These are phyloP conservation scores for Boeremia exigua DNA, from an alignment of 2,329 filamentous ascomycete species.

Conservation along the genomic window DNA sequence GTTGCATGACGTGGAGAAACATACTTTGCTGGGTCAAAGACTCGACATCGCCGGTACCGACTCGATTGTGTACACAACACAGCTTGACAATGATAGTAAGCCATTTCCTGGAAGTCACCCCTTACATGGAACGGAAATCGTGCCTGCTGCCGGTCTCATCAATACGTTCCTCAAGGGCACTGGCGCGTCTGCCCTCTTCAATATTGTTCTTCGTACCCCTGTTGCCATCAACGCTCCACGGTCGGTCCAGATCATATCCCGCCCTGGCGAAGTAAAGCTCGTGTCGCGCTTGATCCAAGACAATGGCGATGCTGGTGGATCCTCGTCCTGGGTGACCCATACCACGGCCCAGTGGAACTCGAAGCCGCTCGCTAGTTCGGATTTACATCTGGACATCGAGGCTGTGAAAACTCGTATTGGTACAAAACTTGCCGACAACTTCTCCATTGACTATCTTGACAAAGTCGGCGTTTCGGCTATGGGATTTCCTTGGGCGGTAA, in stretches of 20 bases:
- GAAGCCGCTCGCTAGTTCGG: background rate
- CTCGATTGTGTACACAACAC: conserved; percentile 40
- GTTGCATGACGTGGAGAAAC: conserved; percentile 39
- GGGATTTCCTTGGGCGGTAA: conserved; percentile 51
- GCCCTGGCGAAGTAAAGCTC: conserved; percentile 4
- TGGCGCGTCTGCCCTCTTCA: conserved; percentile 28
- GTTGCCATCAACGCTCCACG: conserved; percentile 42
- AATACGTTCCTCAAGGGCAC: conserved; percentile 50
- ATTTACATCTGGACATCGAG: conserved; percentile 29
- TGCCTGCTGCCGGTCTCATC: conserved; percentile 50
- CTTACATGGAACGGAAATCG: conserved; percentile 51
- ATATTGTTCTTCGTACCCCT: conserved; percentile 46
- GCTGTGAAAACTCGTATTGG: conserved; percentile 35
- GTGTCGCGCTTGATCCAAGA: conserved; percentile 12
- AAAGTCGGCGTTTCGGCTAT: conserved; percentile 51
- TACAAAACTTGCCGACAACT: conserved; percentile 33
- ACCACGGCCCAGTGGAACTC: conserved; percentile 7
- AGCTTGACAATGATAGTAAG: conserved; percentile 41
- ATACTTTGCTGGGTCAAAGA: conserved; percentile 45
- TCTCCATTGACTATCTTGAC: conserved; percentile 48
- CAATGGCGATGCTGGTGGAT: conserved; percentile 2
- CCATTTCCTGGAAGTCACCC: conserved; percentile 51
- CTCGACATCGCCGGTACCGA: conserved; percentile 36
- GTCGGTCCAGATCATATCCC: conserved; percentile 43
- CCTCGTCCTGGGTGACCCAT: conserved; percentile 14